Percentiles rank a stretch among this genome's conserved stretches.
phyloP scores from a whole-genome alignment of 345 rosid genomes.

The Salix purpurea region DNA sequence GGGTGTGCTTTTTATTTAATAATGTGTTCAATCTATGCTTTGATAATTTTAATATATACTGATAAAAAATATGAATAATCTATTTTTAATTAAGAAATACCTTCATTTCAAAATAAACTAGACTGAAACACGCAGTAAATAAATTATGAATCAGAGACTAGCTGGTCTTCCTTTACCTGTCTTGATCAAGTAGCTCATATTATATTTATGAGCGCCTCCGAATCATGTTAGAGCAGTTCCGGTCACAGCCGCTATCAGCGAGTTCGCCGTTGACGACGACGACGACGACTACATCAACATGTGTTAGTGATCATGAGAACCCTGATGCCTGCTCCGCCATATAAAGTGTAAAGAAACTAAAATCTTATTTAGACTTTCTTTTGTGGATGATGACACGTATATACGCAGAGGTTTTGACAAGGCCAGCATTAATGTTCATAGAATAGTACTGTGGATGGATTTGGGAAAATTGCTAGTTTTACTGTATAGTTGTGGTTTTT shows the following conservation, averaged over 20 bases:
- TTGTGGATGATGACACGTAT: not conserved
- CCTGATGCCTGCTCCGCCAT: conserved; percentile 64
- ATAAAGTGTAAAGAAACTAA: too few relatives aligned
- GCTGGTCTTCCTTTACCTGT: too few relatives aligned
- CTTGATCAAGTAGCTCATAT: too few relatives aligned
- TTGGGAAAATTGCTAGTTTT: not conserved
- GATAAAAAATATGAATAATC: too few relatives aligned
- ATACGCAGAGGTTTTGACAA: not conserved
- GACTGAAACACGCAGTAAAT: too few relatives aligned
- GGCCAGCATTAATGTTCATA: not conserved
- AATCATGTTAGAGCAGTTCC: conserved; percentile 63
- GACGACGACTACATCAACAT: conserved; percentile 50
- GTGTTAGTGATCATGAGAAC: conserved; percentile 69
- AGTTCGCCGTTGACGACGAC: conserved; percentile 36
- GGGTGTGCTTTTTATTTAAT: too few relatives aligned
- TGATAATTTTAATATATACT: too few relatives aligned
- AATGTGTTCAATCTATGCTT: too few relatives aligned
- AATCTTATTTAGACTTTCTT: not conserved
- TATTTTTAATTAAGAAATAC: too few relatives aligned
- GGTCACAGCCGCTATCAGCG: conserved; percentile 41
- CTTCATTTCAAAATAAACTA: too few relatives aligned
- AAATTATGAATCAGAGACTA: too few relatives aligned
- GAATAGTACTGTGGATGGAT: not conserved
- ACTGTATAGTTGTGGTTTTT: not conserved
- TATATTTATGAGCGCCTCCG: conserved; percentile 30